phyloP scores from a whole-genome alignment of 1,284 basidiomycete genomes.

The Fomitopsis pinicola region DNA sequence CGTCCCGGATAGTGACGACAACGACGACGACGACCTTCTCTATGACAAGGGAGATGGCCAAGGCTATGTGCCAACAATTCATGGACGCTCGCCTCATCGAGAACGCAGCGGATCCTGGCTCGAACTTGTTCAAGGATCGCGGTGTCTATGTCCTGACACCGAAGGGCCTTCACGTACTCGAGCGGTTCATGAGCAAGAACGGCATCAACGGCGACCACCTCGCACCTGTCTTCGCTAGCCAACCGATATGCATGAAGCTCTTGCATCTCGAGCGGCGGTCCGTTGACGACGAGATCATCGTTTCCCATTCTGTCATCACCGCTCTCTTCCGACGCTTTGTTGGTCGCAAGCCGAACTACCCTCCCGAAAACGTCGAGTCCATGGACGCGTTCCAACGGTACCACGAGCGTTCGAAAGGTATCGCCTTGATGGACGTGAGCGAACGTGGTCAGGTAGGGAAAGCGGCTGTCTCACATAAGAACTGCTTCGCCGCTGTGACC shows the following conservation, averaged over 20 bases:
- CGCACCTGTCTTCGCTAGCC: conserved; percentile 84
- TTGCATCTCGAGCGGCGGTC: conserved; percentile 93
- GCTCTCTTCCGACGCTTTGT: conserved; percentile 94
- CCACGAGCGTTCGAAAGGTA: conserved; percentile 74
- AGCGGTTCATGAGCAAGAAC: conserved; percentile 99
- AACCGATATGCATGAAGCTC: conserved; percentile 98
- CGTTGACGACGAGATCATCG: conserved; percentile 95
- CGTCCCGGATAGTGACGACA: conserved; percentile 94
- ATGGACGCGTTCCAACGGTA: conserved; percentile 73
- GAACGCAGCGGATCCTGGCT: conserved; percentile 88
- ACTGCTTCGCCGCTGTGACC: conserved; percentile 82
- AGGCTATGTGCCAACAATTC: conserved; percentile 99
- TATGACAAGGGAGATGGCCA: conserved; percentile 99
- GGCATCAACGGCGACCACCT: conserved; percentile 95
- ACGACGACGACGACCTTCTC: conserved; percentile 99
- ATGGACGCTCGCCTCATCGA: conserved; percentile 98
- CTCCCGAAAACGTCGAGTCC: conserved; percentile 39
- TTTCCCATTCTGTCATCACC: conserved; percentile 90
- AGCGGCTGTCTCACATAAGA: conserved; percentile 51
- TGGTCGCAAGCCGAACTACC: conserved; percentile 81
- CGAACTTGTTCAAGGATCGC: conserved; percentile 93
- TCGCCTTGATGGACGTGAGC: conserved; percentile 64
- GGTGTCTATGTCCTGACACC: conserved; percentile 95
- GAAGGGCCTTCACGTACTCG: conserved; percentile 97
- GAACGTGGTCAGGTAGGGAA: conserved; percentile 57